Evolutionary conservation across 2,329 filamentous ascomycete genomes (phyloP), one percentile per base, ranked within the genome.

Genomic region (Beauveria sp.): DNA sequence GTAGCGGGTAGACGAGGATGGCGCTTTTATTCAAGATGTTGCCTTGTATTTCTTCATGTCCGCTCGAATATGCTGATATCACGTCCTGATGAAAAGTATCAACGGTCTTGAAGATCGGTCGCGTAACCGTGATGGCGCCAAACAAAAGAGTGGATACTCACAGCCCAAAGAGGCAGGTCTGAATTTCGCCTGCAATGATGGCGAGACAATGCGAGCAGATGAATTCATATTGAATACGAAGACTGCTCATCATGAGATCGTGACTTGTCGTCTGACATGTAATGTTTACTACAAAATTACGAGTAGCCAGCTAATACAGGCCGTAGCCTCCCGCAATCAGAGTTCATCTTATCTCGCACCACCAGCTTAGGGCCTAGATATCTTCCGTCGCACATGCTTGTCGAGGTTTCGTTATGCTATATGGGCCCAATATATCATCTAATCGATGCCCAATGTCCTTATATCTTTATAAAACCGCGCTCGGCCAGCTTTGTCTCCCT

Each of bases 131-230:
- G 57, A 53, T 22, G 14, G 47, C 26, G 40, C 57, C 57, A 60
- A 60, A 60, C 47, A 60, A 46, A 60, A 58, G 45, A 53, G 57
- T 43, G 57, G 57, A 9, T 45, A 53, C 46, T 30, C 24, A n/a
- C 45, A 43, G 7, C 46, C 46, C 22, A 58, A 58, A 58, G 4
- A 58, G 46, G 56, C 7, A 58, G 51, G 45, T 51, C 34, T 28
- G 9, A 1, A 50, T 30, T 26, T 38, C 34, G 34, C 34, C 12
- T 16, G 5, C 1, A 1, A 38, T 6, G 34, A 38, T 5, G 16
- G 5, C 12, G 10, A 38, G 34, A 1, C 16, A 34, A 38, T 38
- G 34, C 34, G 12, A 14, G 34, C 34, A 14, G 14, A 5, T 14
- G 12, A 16, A 38, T 6, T 38, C 14, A 14, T 38, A 5, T 20